These are phyloP conservation scores for Cardiospermum halicacabum DNA, from an alignment of 345 rosid genomes.

Conservation along the genomic window DNA sequence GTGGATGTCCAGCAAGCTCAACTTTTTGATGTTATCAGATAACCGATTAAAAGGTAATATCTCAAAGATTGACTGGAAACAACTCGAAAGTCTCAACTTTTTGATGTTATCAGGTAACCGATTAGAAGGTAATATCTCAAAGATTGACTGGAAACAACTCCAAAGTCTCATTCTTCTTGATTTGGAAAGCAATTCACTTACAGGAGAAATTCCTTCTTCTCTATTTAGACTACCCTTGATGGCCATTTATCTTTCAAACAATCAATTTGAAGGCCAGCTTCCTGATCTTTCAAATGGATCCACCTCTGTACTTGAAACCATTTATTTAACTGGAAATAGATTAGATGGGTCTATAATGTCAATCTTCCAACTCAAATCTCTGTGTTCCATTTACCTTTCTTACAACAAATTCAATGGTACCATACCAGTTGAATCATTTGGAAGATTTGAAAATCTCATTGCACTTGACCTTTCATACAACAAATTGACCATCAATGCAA, in stretches of 20 bases:
- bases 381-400: slow-evolving; percentile 21
- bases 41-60: no score
- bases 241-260: no score
- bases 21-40: slow-evolving; percentile 17
- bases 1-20: slow-evolving; percentile 17
- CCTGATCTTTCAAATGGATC: background rate
- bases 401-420: slow-evolving; percentile 43
- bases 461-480: slow-evolving; percentile 39
- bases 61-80: no score
- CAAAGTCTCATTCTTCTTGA: slow-evolving; percentile 16
- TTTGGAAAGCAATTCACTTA: slow-evolving; percentile 31
- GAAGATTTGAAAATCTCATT: slow-evolving; percentile 16
- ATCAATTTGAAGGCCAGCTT: no score
- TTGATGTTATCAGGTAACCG: slow-evolving; percentile 20
- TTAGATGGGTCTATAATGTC: slow-evolving; percentile 20
- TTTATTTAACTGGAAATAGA: slow-evolving; percentile 36
- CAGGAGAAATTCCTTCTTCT: no score
- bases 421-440: slow-evolving; percentile 2
- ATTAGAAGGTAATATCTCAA: no score
- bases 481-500: slow-evolving; percentile 18
- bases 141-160: no score
- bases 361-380: slow-evolving; percentile 17
- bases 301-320: slow-evolving; percentile 4
- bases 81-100: no score
- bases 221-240: no score